Percentiles rank a stretch among this genome's conserved stretches.
These are phyloP conservation scores for Xylariaceae sp. DNA, from an alignment of 2,329 filamentous ascomycete genomes.

Conservation along the genomic window DNA sequence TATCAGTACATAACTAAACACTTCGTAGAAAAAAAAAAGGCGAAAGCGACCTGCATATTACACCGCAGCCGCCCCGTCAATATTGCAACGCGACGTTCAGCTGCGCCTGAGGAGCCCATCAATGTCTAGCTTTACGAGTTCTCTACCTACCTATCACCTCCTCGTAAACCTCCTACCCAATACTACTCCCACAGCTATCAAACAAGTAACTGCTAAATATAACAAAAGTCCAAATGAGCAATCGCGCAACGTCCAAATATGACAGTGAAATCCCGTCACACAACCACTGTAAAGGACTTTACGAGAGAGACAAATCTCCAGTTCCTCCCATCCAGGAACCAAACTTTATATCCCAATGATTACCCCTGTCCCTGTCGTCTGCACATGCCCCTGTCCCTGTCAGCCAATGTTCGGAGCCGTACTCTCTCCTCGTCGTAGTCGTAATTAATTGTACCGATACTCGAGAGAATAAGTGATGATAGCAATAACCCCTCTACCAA, in stretches of 20 bases:
- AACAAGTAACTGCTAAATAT: too few species aligned
- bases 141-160: too few species aligned
- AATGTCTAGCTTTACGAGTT: not conserved
- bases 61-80: constrained; percentile 11
- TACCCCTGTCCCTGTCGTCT: not conserved
- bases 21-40: too few species aligned
- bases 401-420: constrained; percentile 12
- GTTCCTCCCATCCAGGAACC: not conserved
- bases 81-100: constrained; percentile 16
- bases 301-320: too few species aligned
- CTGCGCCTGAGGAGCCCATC: not conserved
- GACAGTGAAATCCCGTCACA: too few species aligned
- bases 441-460: not conserved
- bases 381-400: constrained; percentile 13
- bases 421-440: not conserved
- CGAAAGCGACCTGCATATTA: not conserved
- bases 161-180: too few species aligned
- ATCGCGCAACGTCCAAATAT: too few species aligned
- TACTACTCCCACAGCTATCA: too few species aligned
- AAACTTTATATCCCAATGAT: not conserved
- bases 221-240: too few species aligned
- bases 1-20: too few species aligned
- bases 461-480: not conserved
- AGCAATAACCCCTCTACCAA: too few species aligned
- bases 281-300: not conserved